Evolutionary conservation across 1,284 basidiomycete species (phyloP), one percentile per base, ranked within the genome.

Genomic region (Peniophora sp.): DNA sequence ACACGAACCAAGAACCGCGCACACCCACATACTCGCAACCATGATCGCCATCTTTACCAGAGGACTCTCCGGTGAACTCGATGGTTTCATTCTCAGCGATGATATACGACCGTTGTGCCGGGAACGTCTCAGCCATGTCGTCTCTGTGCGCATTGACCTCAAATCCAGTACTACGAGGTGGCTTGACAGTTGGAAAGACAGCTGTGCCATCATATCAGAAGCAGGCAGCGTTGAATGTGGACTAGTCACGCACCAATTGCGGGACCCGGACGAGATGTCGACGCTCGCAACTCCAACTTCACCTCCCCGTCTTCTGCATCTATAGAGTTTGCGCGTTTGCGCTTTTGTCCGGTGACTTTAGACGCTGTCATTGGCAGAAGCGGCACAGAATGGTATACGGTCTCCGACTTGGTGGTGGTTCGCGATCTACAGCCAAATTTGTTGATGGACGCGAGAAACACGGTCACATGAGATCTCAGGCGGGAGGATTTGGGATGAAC

Each of bases 21-120:
- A n/a, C 24, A 50, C 17, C 36, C 32, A 36, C 78, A 57, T 57
- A 85, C 85, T 73, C 78, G 66, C 81, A 85, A 17, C 83, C 88
- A 51, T 73, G 65, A 41, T 76, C 74, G 10, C 69, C 74, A 42
- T 65, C 71, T 55, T 62, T 67, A 22, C 62, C 60, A 55, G 78
- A 72, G 35, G 70, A 60, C 47, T 73, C 72, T 24, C 76, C 75
- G 60, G 70, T 74, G 65, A 78, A 81, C 56, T 85, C 80, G 50
- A 85, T 71, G 34, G 77, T 77, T 59, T 84, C 80, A 12, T 83
- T 84, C 63, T 86, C 83, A 44, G 85, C 88, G 3, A 84, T 83
- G 22, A 91, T 72, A 43, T 88, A 71, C 2, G 71, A 72, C 3
- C 66, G 61, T 56, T 74, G 71, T 66, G 64, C 75, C 61, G 62